Evolutionary conservation across 208 protist species (phyloP).

Genomic region (Spongospora subterranea): DNA sequence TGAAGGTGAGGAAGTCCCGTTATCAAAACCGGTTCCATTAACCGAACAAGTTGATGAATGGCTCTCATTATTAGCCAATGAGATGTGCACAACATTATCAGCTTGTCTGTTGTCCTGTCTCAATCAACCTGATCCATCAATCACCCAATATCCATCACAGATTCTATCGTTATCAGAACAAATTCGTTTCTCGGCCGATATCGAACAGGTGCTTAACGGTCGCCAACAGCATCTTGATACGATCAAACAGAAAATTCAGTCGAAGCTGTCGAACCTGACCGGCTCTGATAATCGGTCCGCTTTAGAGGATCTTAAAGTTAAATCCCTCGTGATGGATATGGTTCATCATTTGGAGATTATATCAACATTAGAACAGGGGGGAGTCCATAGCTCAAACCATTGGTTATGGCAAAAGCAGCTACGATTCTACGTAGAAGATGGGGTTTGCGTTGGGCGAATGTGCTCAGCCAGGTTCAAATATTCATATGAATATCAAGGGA

Average conservation of each 20-base stretch:
- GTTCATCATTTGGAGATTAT: constrained; percentile 97
- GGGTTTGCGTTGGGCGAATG: constrained; percentile 85
- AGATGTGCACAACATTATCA: constrained; percentile 86
- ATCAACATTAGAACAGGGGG: constrained; percentile 81
- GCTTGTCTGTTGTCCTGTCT: constrained; percentile 78
- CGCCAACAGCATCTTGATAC: not conserved
- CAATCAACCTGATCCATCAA: not conserved
- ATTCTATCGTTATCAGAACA: constrained; percentile 52
- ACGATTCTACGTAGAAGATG: constrained; percentile 86
- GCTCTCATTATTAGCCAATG: constrained; percentile 86
- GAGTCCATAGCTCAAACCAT: constrained; percentile 74
- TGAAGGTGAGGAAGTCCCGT: constrained; percentile 89
- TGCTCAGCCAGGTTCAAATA: constrained; percentile 92
- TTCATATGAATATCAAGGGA: constrained; percentile 98
- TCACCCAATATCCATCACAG: constrained; percentile 33
- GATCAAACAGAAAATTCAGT: constrained; percentile 81
- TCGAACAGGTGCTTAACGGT: constrained; percentile 26
- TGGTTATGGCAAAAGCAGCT: constrained; percentile 97
- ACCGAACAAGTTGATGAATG: constrained; percentile 92
- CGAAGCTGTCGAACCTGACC: constrained; percentile 69
- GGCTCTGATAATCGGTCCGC: constrained; percentile 78
- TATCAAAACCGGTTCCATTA: constrained; percentile 86
- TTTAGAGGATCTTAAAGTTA: constrained; percentile 90
- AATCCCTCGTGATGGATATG: constrained; percentile 94
- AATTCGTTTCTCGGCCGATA: constrained; percentile 60